These are phyloP conservation scores for Cordia subcordata DNA, from an alignment of 257 asterid genomes.

Conservation along the genomic window DNA sequence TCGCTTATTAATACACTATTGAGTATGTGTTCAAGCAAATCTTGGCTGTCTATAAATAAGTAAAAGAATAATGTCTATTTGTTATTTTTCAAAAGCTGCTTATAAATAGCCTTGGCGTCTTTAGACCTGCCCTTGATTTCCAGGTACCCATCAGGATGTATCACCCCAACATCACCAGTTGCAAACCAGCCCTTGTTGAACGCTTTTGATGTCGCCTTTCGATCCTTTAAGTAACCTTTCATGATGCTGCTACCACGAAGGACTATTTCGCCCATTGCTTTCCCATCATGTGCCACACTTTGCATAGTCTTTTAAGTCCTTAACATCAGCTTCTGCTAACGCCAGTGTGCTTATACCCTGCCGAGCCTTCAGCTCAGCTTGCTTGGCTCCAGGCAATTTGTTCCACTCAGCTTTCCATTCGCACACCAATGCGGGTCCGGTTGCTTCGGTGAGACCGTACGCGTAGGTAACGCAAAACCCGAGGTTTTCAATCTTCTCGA, in stretches of 20 bases:
- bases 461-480: constrained; percentile 84
- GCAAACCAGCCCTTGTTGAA: constrained; percentile 66
- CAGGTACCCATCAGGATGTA: constrained; percentile 77
- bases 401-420: constrained; percentile 76
- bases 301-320: constrained; percentile 49
- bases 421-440: constrained; percentile 82
- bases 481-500: constrained; percentile 44
- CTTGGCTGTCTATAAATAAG: no score
- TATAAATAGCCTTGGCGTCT: no score
- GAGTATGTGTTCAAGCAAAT: no score
- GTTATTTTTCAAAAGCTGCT: no score
- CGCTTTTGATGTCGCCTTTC: constrained; percentile 39
- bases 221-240: constrained; percentile 78
- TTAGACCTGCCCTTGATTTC: constrained; percentile 84
- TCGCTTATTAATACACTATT: no score
- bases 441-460: constrained; percentile 86
- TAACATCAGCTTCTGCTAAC: constrained; percentile 66
- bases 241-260: constrained; percentile 75
- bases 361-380: constrained; percentile 54
- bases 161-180: constrained; percentile 86
- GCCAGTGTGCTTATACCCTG: constrained; percentile 68
- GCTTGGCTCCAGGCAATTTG: constrained; percentile 26
- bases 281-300: constrained; percentile 63
- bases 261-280: constrained; percentile 64
- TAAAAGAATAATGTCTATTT: no score